Base-by-base conservation (phyloP, 257 asterid species). In the Nicotiana knightiana region DNA sequence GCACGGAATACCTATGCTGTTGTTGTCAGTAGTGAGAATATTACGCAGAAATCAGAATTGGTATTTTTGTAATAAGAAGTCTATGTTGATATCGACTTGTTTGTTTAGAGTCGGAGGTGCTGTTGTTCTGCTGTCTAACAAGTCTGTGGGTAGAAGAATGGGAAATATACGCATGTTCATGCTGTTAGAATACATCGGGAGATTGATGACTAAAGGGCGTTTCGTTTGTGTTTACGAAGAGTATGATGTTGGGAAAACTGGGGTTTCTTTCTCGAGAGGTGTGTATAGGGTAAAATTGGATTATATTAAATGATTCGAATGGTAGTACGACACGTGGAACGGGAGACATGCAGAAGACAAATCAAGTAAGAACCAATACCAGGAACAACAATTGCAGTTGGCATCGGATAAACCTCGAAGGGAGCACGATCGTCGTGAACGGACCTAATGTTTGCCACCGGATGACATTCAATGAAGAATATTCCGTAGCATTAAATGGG, bases 11-110 rank as follows among this genome's bases (percentile, higher is more conserved):
- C 97, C 0, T 91, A 88, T 84, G 97, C 97, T 1, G 88, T 93
- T 55, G 94, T 93, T 16, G 96, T 93, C 7, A 90, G 96, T 78
- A 93, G 88, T 0, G 94, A 91, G 81, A 93, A 93, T 35, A 93
- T 93, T 61, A 93, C 97, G 0, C 96, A 93, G 83, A 93, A 93
- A 54, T 93, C 96, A 93, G 83, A 93, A 93, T 58, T 93, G 94
- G 96, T 93, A 93, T 77, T 89, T 91, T 66, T 94, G 96, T 57
- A 91, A 91, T 84, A 86, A 91, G 86, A 93, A 91, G 65, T 86
- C 96, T 0, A 93, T 91, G 97, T 67, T 93, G 88, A 91, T 91
- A 68, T 93, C 97, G 3, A 93, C 91, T 82, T 93, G 97, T 76
- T 85, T 93, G 86, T 93, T 93, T 80, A 84, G 97, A 82, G 93